Base-by-base conservation (phyloP, 331 rosid species). In the Cydonia oblonga region DNA sequence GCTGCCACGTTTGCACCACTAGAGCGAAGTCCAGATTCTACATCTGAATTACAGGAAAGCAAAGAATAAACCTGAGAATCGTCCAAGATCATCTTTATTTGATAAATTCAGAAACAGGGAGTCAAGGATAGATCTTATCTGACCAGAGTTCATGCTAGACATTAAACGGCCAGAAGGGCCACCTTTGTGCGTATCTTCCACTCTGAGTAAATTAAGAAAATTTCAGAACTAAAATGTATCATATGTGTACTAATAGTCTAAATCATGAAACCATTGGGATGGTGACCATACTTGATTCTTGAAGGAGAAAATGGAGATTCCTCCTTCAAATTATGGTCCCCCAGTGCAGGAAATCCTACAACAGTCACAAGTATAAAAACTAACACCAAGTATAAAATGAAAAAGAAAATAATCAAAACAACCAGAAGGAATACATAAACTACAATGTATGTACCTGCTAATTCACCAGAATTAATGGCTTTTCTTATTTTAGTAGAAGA, bases 241-340 rank as follows among this genome's bases (percentile, higher is more conserved):
- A 70, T 70, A n/a, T 70, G 68, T 54, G 42, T 40, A 69, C 54
- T 22, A 77, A 77, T 63, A 73, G 49, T 66, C 13, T 23, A 51
- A 73, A 65, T 24, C 72, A 72, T 22, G 25, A 38, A 64, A 68
- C 46, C 25, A 74, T 44, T 25, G 71, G 56, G 75, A 61, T 24
- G 65, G 52, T 20, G 68, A 53, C 53, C 82, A 79, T 95, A 95
- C 98, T 91, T 91, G 85, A 82, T 87, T 81, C 97, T 85, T 72
- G 92, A 71, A 64, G 96, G 89, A 79, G 98, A 85, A 82, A 88
- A 86, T 64, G 86, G 75, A 61, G 96, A 88, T 78, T 95, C 97
- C 71, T 88, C 97, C 82, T 91, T 95, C 68, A 88, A 2, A 79
- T 79, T 81, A 80, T 79, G 87, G 82, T 95, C 98, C 64, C 86